Percentiles rank a stretch among this genome's conserved stretches.
Evolutionary conservation across 2,329 filamentous ascomycete genomes (phyloP).

Genomic region (Pezicula carpinea): DNA sequence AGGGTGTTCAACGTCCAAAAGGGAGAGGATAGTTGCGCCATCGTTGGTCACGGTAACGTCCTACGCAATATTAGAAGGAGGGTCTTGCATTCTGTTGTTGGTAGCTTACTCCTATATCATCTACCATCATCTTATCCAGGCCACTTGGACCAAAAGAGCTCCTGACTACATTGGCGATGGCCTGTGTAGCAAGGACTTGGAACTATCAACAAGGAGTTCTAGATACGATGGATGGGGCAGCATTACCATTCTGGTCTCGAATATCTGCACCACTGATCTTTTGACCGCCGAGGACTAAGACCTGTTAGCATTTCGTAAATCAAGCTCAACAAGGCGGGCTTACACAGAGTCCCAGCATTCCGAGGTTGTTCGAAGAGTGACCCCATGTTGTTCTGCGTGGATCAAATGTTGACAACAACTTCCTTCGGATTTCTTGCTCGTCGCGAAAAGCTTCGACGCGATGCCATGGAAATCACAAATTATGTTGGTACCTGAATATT

Average conservation of each 20-base stretch:
- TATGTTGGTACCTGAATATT: too few relatives aligned
- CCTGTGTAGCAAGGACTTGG: constrained; percentile 85
- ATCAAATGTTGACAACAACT: not conserved
- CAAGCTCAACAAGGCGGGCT: constrained; percentile 24
- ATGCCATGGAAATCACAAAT: too few relatives aligned
- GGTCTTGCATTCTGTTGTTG: constrained; percentile 2
- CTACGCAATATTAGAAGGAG: constrained; percentile 38
- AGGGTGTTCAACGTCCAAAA: constrained; percentile 96
- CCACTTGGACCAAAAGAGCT: constrained; percentile 97
- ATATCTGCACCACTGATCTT: constrained; percentile 98
- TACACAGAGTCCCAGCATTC: constrained; percentile 85
- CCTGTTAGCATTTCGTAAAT: constrained; percentile 21
- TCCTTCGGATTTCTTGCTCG: not conserved
- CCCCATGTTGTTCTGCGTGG: constrained; percentile 58
- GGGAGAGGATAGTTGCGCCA: constrained; percentile 89
- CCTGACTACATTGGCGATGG: constrained; percentile 98
- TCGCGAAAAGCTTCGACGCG: not conserved
- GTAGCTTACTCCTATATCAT: constrained; percentile 82
- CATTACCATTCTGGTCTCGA: constrained; percentile 86
- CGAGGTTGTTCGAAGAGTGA: constrained; percentile 94
- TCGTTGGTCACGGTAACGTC: constrained; percentile 99
- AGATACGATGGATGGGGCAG: constrained; percentile 13
- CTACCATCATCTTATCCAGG: constrained; percentile 99
- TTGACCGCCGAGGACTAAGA: constrained; percentile 78
- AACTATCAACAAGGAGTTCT: constrained; percentile 11